Conservation (phyloP, 2,329 filamentous ascomycete genomes). For the Penicillium sclerotigenum region DNA sequence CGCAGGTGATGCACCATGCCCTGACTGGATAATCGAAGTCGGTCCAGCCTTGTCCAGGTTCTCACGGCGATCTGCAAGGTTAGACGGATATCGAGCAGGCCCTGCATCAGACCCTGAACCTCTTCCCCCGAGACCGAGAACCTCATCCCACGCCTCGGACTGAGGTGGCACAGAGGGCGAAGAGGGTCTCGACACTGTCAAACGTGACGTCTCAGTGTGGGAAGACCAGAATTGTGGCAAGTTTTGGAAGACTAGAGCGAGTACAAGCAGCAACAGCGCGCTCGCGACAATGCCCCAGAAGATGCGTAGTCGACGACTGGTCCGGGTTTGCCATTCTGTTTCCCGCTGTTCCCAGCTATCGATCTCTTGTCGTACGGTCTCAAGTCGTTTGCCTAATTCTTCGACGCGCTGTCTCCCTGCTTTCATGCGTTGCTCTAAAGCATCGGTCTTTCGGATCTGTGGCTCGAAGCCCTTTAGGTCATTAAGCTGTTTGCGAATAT, state of each 20-base stretch:
- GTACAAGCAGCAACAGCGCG: slow-evolving; percentile 28
- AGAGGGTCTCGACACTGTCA: slow-evolving; percentile 15
- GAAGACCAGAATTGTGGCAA: slow-evolving; percentile 15
- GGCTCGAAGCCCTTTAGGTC: slow-evolving; percentile 39
- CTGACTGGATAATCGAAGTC: not conserved
- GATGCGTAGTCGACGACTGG: slow-evolving; percentile 39
- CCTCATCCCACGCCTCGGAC: slow-evolving; percentile 6
- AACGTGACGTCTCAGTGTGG: slow-evolving; percentile 1
- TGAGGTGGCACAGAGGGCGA: slow-evolving; percentile 5
- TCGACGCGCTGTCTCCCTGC: slow-evolving; percentile 35
- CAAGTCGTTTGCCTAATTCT: slow-evolving; percentile 38
- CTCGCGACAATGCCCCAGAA: slow-evolving; percentile 34
- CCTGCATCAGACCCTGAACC: not conserved
- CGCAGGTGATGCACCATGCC: slow-evolving; percentile 9
- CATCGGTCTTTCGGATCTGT: slow-evolving; percentile 37
- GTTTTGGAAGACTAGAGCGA: slow-evolving; percentile 31
- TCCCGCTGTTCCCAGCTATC: slow-evolving; percentile 45
- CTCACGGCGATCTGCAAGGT: slow-evolving; percentile 20
- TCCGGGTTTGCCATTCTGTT: slow-evolving; percentile 40
- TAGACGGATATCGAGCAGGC: slow-evolving; percentile 19
- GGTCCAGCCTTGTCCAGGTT: slow-evolving; percentile 8
- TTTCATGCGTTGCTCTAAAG: slow-evolving; percentile 41
- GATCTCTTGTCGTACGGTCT: slow-evolving; percentile 39
- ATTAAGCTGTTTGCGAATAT: slow-evolving; percentile 37
- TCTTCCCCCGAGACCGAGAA: not conserved